These are phyloP conservation scores for Epichloe hybrida DNA, from an alignment of 2,329 filamentous ascomycete species.

Conservation along the genomic window DNA sequence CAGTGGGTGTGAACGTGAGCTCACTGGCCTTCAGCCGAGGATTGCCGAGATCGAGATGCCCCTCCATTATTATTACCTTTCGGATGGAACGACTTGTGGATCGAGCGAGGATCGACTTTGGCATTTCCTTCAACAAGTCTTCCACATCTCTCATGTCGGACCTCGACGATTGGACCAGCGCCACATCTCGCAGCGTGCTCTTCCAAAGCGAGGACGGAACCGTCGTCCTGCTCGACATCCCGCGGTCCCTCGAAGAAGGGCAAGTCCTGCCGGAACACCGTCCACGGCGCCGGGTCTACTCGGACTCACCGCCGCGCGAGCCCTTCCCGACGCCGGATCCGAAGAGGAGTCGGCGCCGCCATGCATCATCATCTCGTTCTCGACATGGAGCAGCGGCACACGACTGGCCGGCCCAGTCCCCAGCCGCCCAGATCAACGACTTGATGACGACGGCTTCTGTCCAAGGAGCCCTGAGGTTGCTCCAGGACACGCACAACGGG, in stretches of 20 bases:
- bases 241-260: constrained; percentile 52
- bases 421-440: constrained; percentile 37
- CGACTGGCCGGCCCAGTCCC: constrained; percentile 20
- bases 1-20: too few relatives aligned
- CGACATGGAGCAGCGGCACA: constrained; percentile 10
- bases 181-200: constrained; percentile 17
- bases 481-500: constrained; percentile 23
- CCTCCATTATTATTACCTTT: too few relatives aligned
- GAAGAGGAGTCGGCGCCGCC: not conserved
- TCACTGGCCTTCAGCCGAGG: constrained; percentile 6
- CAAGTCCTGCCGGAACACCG: constrained; percentile 35
- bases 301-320: constrained; percentile 26
- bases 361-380: not conserved
- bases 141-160: constrained; percentile 1
- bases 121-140: too few relatives aligned
- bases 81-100: too few relatives aligned
- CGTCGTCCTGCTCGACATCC: constrained; percentile 53
- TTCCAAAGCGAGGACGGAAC: constrained; percentile 23
- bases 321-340: constrained; percentile 42
- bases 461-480: constrained; percentile 28
- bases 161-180: not conserved
- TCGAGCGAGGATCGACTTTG: too few relatives aligned
- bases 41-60: constrained; percentile 6
- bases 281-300: constrained; percentile 29
- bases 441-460: constrained; percentile 37